Base-by-base conservation (phyloP, 495 filamentous ascomycete species). In the Aspergillus egyptiacus region DNA sequence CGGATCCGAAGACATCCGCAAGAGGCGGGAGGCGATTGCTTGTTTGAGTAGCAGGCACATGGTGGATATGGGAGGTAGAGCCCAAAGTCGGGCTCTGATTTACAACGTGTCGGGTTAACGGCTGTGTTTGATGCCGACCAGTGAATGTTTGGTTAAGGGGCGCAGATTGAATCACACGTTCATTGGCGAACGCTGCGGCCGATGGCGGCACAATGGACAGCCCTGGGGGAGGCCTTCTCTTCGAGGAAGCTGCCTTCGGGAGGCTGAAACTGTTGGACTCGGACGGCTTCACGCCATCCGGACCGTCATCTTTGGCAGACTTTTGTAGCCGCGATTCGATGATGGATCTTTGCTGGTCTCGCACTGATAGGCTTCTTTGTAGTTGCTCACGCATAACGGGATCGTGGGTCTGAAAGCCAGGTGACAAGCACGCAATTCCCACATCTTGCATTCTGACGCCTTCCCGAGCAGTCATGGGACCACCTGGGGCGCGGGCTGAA, bases 101-200 rank as follows among this genome's bases (percentile, higher is more conserved):
- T 56, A 83, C 81, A 42, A 89, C 73, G 64, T 95, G 89, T 43
- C 90, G 83, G 27, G 86, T 89, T 57, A 87, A 70, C 1, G 86
- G 87, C 55, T 88, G 86, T 11, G 87, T 81, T 56, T 89, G 82
- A 56, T 91, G 85, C 50, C 87, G 79, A 35, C 93, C 91, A 11
- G 93, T 96, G 65, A 98, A 98, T 11, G 87, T 91, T 64, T 95
- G 90, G 59, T 95, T 79, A n/a, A 98, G 74, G 11, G 93, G 93
- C 2, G 93, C 93, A 5, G 93, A 98, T 69, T 98, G 93, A 46
- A 98, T 91, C 23, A 98, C 90, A 47, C 93, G 78, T 69, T 98
- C 93, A 60, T 93, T 84, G 42, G 93, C 91, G 58, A 98, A 98
- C 37, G 94, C 88, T 46, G 91, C 81, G 53, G 94, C 89, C n/a